Conservation (phyloP, 2,329 filamentous ascomycete genomes). For the Drechslerella stenobrocha region DNA sequence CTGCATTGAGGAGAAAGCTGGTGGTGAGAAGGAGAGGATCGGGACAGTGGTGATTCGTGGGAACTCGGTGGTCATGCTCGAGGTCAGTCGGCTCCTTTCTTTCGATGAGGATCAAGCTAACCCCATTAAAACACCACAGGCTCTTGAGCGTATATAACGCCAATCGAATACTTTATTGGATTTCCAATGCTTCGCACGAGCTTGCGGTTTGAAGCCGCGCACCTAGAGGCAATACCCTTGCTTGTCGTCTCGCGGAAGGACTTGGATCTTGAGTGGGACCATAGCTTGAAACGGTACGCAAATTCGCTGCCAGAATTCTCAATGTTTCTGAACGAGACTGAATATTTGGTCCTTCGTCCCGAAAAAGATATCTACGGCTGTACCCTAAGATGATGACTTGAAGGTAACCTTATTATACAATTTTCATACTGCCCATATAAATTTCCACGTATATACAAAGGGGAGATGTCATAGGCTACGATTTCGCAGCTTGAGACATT, state of each 20-base stretch:
- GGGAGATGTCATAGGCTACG: conserved; percentile 2
- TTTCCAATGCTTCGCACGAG: too few relatives aligned
- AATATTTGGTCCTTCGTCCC: conserved; percentile 16
- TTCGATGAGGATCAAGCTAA: background rate
- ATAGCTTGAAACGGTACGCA: conserved; percentile 47
- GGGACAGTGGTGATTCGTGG: conserved; percentile 97
- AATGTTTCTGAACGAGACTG: conserved; percentile 27
- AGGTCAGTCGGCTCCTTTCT: conserved; percentile 60
- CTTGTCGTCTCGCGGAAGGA: background rate
- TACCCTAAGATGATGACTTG: conserved; percentile 36
- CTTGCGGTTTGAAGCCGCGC: too few relatives aligned
- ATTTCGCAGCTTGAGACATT: conserved; percentile 69
- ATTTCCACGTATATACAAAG: conserved; percentile 14
- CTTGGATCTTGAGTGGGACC: conserved; percentile 6
- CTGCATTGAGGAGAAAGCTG: conserved; percentile 89
- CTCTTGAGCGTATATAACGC: conserved; percentile 46
- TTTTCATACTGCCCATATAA: conserved; percentile 8
- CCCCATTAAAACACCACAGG: conserved; percentile 21
- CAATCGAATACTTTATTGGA: too few relatives aligned
- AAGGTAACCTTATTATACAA: conserved; percentile 36
- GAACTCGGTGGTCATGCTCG: conserved; percentile 98
- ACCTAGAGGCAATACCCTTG: background rate
- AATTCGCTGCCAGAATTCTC: conserved; percentile 34
- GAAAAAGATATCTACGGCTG: conserved; percentile 34
- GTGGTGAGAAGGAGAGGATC: conserved; percentile 83